Evolutionary conservation across 1,139 yeast genomes (phyloP).

Genomic region (Debaryomycetaceae sp.): DNA sequence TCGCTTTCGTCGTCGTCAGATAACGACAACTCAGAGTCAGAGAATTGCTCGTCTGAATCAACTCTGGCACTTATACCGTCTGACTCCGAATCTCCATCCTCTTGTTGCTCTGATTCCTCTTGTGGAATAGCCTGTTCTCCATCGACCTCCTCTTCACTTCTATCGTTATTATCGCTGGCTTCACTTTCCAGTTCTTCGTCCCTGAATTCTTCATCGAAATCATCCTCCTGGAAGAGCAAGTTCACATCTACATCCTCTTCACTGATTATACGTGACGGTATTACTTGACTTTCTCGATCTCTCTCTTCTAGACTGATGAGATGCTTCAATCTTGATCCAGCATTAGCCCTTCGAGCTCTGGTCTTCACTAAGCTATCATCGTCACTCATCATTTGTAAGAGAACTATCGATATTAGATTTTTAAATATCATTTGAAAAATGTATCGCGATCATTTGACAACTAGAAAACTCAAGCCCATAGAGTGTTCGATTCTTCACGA

Average conservation of each 20-base stretch:
- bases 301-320: slow-evolving; percentile 68
- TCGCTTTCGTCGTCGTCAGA: slow-evolving; percentile 57
- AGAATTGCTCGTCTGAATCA: slow-evolving; percentile 44
- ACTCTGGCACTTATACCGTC: slow-evolving; percentile 17
- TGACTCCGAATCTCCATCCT: slow-evolving; percentile 10
- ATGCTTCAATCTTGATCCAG: slow-evolving; percentile 80
- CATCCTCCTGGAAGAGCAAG: slow-evolving; percentile 79
- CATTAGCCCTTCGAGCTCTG: slow-evolving; percentile 77
- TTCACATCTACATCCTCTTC: slow-evolving; percentile 75
- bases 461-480: too few relatives aligned
- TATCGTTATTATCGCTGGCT: slow-evolving; percentile 21
- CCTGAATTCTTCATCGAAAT: slow-evolving; percentile 71
- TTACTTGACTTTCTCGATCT: slow-evolving; percentile 28
- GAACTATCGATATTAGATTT: neutral
- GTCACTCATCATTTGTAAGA: slow-evolving; percentile 13
- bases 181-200: slow-evolving; percentile 37
- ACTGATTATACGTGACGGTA: slow-evolving; percentile 32
- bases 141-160: slow-evolving; percentile 20
- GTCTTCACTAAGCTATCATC: slow-evolving; percentile 61
- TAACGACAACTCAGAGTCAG: slow-evolving; percentile 51
- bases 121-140: slow-evolving; percentile 7
- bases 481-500: neutral
- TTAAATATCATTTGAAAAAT: neutral
- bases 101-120: slow-evolving; percentile 8
- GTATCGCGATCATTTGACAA: neutral